Evolutionary conservation across 805 yeast genomes (phyloP), one percentile per base, ranked within the genome.

Genomic region (Geotrichum ghanense): DNA sequence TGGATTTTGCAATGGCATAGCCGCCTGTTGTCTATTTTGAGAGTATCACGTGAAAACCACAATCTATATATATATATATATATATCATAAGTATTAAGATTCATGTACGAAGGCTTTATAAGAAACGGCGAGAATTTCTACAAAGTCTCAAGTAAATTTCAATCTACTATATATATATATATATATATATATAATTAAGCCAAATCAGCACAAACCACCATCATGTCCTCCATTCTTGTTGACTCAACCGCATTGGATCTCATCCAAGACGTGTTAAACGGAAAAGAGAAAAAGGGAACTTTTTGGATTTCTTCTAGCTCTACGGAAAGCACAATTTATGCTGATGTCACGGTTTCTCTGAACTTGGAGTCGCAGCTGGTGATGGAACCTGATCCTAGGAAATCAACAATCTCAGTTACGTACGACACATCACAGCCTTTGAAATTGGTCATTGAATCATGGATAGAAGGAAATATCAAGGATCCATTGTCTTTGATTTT

Each of bases 221-320:
- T 50, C 1, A 17, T 55, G 16, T 60, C 61, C 9, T 25, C 43
- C 10, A 45, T 64, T 14, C 56, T 63, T n/a, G 62, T 75, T 2
- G 81, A 78, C 57, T 63, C 70, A 3, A 59, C 71, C 5, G 73
- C 75, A 48, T 54, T 57, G 22, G 76, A 71, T 1, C 73, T 69
- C 5, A 60, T 75, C 14, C 42, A 52, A 0, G 79, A 73, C 44
- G 69, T 67, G 0, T 46, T 45, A 17, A 14, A 43, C 0, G 67
- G 64, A 0, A 48, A 22, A 1, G 44, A 51, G 0, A 43, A 31
- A 0, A 48, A 56, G 23, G 76, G 66, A 16, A 44, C 50, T 14
- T 72, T 76, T 53, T 77, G 77, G 73, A 56, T 76, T 16, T 69
- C 61, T 17, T 51, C 51, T 17, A 43, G 52, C n/a, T 56, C 50